phyloP scores from a whole-genome alignment of 768 basidiomycete species.

The Pisolithus sp. region DNA sequence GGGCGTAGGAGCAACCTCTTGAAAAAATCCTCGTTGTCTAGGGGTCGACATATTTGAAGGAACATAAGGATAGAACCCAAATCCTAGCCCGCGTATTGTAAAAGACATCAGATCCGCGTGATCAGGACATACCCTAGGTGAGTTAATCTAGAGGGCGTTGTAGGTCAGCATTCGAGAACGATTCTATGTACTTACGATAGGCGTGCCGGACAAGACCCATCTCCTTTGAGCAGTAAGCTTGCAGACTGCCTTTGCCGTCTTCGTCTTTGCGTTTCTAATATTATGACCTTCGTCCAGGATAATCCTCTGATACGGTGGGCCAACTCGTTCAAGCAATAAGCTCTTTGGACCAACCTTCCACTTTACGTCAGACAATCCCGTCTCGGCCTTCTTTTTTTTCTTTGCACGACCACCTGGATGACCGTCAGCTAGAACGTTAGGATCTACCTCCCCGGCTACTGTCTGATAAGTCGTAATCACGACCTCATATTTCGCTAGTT shows the following conservation, averaged over 20 bases:
- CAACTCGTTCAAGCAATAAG: not conserved
- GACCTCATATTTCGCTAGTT: slow-evolving; percentile 64
- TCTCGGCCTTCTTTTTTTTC: slow-evolving; percentile 55
- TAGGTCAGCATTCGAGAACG: not conserved
- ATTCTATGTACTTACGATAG: slow-evolving; percentile 66
- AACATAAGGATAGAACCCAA: slow-evolving; percentile 83
- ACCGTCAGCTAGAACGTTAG: slow-evolving; percentile 6
- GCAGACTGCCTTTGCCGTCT: slow-evolving; percentile 69
- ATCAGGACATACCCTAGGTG: slow-evolving; percentile 48
- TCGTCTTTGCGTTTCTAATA: slow-evolving; percentile 81
- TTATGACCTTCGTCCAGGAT: slow-evolving; percentile 87
- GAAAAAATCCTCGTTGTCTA: slow-evolving; percentile 81
- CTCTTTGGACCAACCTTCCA: slow-evolving; percentile 59
- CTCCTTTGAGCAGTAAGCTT: slow-evolving; percentile 62
- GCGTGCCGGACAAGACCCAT: slow-evolving; percentile 81
- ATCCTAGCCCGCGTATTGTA: slow-evolving; percentile 44
- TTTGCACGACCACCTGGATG: slow-evolving; percentile 27
- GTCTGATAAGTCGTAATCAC: slow-evolving; percentile 84
- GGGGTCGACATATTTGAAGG: slow-evolving; percentile 75
- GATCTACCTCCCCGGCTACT: slow-evolving; percentile 49
- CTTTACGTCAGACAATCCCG: slow-evolving; percentile 56
- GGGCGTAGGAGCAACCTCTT: slow-evolving; percentile 75
- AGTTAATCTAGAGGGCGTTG: slow-evolving; percentile 54
- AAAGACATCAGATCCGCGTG: not conserved
- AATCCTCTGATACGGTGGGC: slow-evolving; percentile 42